A percentile compares a stretch with the other conserved stretches of the same genome.
Evolutionary conservation across 164 flowering plant species (phyloP).

Genomic region (Aristolochia contorta): DNA sequence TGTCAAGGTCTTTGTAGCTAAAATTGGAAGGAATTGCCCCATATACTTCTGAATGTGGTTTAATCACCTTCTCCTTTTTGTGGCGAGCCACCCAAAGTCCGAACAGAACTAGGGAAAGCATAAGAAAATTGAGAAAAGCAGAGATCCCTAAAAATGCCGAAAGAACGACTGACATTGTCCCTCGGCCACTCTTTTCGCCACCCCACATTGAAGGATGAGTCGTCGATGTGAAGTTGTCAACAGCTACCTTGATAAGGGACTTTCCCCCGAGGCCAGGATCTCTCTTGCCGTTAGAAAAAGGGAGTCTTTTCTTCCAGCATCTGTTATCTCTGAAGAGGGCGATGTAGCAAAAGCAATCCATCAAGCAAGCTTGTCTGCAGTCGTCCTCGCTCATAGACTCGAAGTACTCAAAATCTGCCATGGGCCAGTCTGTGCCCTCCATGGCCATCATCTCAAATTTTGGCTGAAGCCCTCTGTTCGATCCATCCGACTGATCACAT

Average conservation of each 20-base stretch:
- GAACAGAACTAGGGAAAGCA: no score
- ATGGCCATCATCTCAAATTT: neutral
- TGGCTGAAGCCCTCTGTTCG: neutral
- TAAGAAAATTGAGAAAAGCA: conserved; percentile 18
- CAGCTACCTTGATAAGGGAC: conserved; percentile 27
- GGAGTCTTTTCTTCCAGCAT: conserved; percentile 46
- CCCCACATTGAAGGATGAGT: neutral
- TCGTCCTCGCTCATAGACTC: conserved; percentile 9
- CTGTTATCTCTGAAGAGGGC: conserved; percentile 16
- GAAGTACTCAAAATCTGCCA: conserved; percentile 20
- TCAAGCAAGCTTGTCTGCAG: conserved; percentile 37
- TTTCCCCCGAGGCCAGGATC: conserved; percentile 1
- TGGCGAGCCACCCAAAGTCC: no score
- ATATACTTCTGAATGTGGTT: neutral
- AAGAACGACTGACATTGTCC: conserved; percentile 10
- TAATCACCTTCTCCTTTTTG: neutral
- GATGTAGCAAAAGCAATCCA: conserved; percentile 44
- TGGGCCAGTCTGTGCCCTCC: conserved; percentile 34
- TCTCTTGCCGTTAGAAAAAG: conserved; percentile 29
- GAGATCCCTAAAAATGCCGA: conserved; percentile 35
- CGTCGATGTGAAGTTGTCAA: neutral
- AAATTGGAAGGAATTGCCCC: neutral
- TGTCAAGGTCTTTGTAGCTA: conserved; percentile 8
- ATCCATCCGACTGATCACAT: conserved; percentile 14
- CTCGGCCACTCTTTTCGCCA: conserved; percentile 4